Evolutionary conservation across 805 yeast species (phyloP).

Genomic region (Pichia rugopelliculosa): DNA sequence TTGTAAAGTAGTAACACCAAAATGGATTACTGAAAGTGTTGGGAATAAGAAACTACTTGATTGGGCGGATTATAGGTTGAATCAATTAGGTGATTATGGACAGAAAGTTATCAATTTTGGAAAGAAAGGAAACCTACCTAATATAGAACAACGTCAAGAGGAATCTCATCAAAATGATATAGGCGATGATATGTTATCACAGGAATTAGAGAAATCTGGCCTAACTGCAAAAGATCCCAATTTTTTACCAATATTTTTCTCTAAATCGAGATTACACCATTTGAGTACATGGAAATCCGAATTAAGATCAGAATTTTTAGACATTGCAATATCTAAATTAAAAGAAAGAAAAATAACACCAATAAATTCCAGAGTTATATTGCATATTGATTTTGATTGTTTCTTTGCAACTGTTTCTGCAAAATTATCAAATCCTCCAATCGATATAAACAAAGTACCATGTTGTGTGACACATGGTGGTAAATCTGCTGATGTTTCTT

Average conservation of each 20-base stretch:
- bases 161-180: constrained; percentile 11
- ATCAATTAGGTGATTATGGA: constrained; percentile 35
- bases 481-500: constrained; percentile 70
- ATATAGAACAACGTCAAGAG: constrained; percentile 2
- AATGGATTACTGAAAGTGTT: constrained; percentile 71
- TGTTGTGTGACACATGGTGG: constrained; percentile 62
- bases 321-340: constrained; percentile 32
- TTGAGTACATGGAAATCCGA: constrained; percentile 81
- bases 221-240: constrained; percentile 70
- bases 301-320: constrained; percentile 52
- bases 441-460: constrained; percentile 43
- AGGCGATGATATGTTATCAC: constrained; percentile 9
- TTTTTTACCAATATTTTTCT: constrained; percentile 64
- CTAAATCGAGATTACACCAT: constrained; percentile 81
- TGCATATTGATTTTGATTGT: constrained; percentile 91
- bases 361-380: constrained; percentile 30
- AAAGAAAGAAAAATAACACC: constrained; percentile 7
- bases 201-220: neutral
- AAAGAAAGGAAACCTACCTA: neutral
- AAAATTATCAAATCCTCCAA: constrained; percentile 39
- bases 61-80: constrained; percentile 64
- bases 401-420: constrained; percentile 87
- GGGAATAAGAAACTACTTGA: constrained; percentile 39
- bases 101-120: constrained; percentile 37
- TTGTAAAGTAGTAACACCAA: constrained; percentile 71